Conservation (phyloP, 176 grass and related monocot species). For the Triticum dicoccoides region DNA sequence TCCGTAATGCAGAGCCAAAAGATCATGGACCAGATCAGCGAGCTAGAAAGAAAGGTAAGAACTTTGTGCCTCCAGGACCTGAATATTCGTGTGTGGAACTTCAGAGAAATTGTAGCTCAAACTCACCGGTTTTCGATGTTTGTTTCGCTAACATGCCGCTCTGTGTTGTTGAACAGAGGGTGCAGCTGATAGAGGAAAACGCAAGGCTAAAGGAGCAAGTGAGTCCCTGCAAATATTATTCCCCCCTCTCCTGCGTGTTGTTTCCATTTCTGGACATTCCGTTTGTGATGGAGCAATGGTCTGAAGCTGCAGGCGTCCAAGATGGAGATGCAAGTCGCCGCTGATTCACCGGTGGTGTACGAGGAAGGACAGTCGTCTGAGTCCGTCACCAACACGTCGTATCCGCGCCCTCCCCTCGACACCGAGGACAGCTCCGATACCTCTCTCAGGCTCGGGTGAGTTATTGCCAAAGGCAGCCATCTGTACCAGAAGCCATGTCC, state of each 20-base stretch:
- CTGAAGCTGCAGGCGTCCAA: conserved; percentile 52
- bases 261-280: not conserved
- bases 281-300: not conserved
- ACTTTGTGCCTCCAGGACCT: not conserved
- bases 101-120: not conserved
- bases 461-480: not conserved
- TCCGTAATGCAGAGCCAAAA: conserved; percentile 42
- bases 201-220: conserved; percentile 58
- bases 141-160: not conserved
- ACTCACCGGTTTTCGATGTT: not conserved
- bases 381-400: conserved; percentile 55
- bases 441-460: conserved; percentile 68
- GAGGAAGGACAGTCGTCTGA: conserved; percentile 71
- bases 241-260: not conserved
- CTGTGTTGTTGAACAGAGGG: conserved; percentile 39
- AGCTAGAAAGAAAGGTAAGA: conserved; percentile 56
- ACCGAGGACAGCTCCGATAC: conserved; percentile 49
- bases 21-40: conserved; percentile 47
- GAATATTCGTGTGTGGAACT: not conserved
- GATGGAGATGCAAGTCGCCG: conserved; percentile 44
- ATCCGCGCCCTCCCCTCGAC: conserved; percentile 20
- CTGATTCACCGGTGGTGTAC: conserved; percentile 40
- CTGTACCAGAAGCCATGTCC: not conserved
- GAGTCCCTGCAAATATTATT: not conserved
- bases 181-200: conserved; percentile 56